A percentile compares a stretch with the other conserved stretches of the same genome.
These are phyloP conservation scores for Globisporangium nunn DNA, from an alignment of 352 stramenopile genomes.

Conservation along the genomic window DNA sequence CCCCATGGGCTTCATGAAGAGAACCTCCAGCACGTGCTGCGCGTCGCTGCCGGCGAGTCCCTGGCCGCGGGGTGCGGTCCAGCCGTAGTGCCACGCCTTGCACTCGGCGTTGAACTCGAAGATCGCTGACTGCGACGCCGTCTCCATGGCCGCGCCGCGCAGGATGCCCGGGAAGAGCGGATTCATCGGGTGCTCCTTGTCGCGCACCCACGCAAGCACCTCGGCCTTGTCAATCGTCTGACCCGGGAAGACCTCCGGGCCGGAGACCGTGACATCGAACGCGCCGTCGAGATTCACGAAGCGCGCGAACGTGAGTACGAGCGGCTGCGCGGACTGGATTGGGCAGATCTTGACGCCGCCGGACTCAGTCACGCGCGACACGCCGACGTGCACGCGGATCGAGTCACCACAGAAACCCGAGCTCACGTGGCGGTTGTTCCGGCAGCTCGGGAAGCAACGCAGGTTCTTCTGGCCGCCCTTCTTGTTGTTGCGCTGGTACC, in stretches of 20 bases:
- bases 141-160: constrained; percentile 71
- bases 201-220: constrained; percentile 50
- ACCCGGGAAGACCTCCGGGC: constrained; percentile 63
- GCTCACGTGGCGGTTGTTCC: constrained; percentile 71
- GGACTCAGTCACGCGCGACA: constrained; percentile 67
- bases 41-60: constrained; percentile 69
- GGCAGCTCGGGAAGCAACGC: constrained; percentile 82
- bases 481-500: constrained; percentile 89
- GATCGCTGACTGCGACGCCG: constrained; percentile 67
- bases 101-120: constrained; percentile 87
- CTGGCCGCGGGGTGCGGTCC: constrained; percentile 68
- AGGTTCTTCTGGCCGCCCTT: constrained; percentile 87
- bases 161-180: constrained; percentile 69
- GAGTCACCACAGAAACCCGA: constrained; percentile 84
- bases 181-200: constrained; percentile 75
- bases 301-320: constrained; percentile 57
- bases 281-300: constrained; percentile 71
- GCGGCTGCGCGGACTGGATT: constrained; percentile 45
- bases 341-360: constrained; percentile 79
- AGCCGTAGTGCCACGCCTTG: constrained; percentile 88
- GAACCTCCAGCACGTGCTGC: constrained; percentile 68
- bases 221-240: constrained; percentile 73
- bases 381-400: constrained; percentile 72
- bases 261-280: constrained; percentile 62
- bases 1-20: constrained; percentile 83